Base-by-base conservation (phyloP, 2,329 filamentous ascomycete genomes). In the Pseudocercospora macadamiae region DNA sequence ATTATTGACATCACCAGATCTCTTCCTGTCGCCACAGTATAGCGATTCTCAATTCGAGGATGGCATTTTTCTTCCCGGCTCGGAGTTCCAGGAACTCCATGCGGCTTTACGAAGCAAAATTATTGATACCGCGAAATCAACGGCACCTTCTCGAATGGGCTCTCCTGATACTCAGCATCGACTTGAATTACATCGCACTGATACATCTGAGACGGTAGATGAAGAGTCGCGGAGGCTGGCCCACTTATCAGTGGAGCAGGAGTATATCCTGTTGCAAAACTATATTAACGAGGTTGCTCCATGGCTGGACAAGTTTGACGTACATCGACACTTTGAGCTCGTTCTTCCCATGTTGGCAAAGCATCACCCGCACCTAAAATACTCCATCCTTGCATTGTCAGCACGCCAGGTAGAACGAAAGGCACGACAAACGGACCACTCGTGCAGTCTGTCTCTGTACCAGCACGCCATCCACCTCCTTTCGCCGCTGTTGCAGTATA, bases 251-350 rank as follows among this genome's bases (percentile, higher is more conserved):
- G 57, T 64, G 0, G 67, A 70, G 34, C 64, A 70, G 32, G 70
- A 72, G 30, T 71, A 67, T 39, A 59, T 66, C 12, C 62, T 73
- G 1, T 70, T 68, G 67, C 68, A 71, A 45, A 72, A 82, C 44
- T 85, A 82, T 68, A 77, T 84, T 19, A 77, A 78, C 1, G 77
- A 83, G 56, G 78, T 83, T 37, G 82, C 82, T 2, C 79, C 79
- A 19, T 84, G 82, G 81, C 77, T 86, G 3, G 83, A 86, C 64
- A 85, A 83, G 69, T 84, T 84, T 52, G 83, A 86, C 58, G 74
- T 76, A 25, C 72, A 79, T 12, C 78, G 79, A 10, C 78, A 79
- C 44, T 85, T 86, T 64, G 79, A 80, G 16, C 77, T 80, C 1
- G 76, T 81, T 9, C 72, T 85, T 2, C 79, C 82, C 0, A 70